Conservation (phyloP, 1,139 yeast species). For the Suhomyces anneliseae region DNA sequence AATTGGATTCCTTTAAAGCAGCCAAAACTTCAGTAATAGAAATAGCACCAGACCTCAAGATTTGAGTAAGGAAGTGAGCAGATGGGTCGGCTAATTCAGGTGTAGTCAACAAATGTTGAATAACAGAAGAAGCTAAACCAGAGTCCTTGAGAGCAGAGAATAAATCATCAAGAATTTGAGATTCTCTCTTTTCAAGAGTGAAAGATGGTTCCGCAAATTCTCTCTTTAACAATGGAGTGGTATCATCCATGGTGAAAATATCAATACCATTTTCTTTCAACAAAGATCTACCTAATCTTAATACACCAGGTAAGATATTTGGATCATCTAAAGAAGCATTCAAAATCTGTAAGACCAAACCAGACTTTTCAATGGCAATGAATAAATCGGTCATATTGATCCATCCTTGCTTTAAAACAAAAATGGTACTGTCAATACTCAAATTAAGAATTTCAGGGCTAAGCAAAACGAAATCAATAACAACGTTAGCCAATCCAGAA, state of each 20-base stretch:
- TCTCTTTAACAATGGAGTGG: neutral
- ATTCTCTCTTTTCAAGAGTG: conserved; percentile 19
- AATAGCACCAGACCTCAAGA: conserved; percentile 27
- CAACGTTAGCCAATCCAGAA: conserved; percentile 24
- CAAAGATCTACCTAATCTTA: conserved; percentile 25
- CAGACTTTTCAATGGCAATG: conserved; percentile 30
- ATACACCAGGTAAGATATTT: conserved; percentile 30
- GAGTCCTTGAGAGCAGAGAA: conserved; percentile 30
- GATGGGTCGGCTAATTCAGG: conserved; percentile 29
- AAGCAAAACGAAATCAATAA: conserved; percentile 28
- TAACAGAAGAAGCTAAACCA: conserved; percentile 31
- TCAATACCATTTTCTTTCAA: conserved; percentile 23
- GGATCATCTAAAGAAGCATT: conserved; percentile 28
- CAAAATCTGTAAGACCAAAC: conserved; percentile 27
- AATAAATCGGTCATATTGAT: conserved; percentile 28
- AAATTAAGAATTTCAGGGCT: conserved; percentile 26
- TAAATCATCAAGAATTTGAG: conserved; percentile 23
- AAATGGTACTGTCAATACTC: conserved; percentile 24
- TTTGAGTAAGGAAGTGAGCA: conserved; percentile 27
- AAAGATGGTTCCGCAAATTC: neutral
- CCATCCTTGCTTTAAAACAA: conserved; percentile 21
- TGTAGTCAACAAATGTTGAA: conserved; percentile 27
- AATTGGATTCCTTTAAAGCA: conserved; percentile 26
- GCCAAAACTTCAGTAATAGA: conserved; percentile 21
- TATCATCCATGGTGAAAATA: conserved; percentile 11